These are phyloP conservation scores for Tetracladium marchalianum DNA, from an alignment of 495 filamentous ascomycete species.

Conservation along the genomic window DNA sequence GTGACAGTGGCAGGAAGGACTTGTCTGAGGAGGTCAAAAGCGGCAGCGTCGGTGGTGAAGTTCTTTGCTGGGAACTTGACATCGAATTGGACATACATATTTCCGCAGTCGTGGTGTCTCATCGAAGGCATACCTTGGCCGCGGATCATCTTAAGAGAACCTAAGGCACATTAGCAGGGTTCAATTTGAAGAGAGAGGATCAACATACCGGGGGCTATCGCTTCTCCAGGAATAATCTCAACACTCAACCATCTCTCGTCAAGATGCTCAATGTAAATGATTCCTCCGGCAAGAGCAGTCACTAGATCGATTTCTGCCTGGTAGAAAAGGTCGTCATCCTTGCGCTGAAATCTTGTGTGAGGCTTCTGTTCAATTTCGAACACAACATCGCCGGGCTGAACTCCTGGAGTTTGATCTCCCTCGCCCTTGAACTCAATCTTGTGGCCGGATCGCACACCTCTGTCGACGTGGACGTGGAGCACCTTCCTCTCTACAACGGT, in stretches of 20 bases:
- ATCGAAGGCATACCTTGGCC: slow-evolving; percentile 98
- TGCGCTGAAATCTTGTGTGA: slow-evolving; percentile 87
- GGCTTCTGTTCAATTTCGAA: slow-evolving; percentile 99
- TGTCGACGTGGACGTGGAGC: slow-evolving; percentile 94
- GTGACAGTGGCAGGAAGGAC: slow-evolving; percentile 66
- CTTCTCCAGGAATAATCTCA: slow-evolving; percentile 83
- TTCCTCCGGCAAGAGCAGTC: slow-evolving; percentile 85
- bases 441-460: slow-evolving; percentile 83
- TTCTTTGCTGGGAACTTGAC: slow-evolving; percentile 84
- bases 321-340: slow-evolving; percentile 94
- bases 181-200: background rate
- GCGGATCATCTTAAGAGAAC: slow-evolving; percentile 84
- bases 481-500: slow-evolving; percentile 95
- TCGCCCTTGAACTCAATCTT: slow-evolving; percentile 95
- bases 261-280: slow-evolving; percentile 86
- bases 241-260: slow-evolving; percentile 95
- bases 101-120: slow-evolving; percentile 92
- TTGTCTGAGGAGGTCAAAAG: slow-evolving; percentile 60
- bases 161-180: slow-evolving; percentile 32
- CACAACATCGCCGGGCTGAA: slow-evolving; percentile 85
- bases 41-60: slow-evolving; percentile 44
- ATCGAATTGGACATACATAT: slow-evolving; percentile 94
- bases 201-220: slow-evolving; percentile 80
- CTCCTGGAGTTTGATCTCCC: slow-evolving; percentile 91
- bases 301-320: slow-evolving; percentile 92